Conservation (phyloP, 1,139 yeast species). For the Sporopachydermia cereana region DNA sequence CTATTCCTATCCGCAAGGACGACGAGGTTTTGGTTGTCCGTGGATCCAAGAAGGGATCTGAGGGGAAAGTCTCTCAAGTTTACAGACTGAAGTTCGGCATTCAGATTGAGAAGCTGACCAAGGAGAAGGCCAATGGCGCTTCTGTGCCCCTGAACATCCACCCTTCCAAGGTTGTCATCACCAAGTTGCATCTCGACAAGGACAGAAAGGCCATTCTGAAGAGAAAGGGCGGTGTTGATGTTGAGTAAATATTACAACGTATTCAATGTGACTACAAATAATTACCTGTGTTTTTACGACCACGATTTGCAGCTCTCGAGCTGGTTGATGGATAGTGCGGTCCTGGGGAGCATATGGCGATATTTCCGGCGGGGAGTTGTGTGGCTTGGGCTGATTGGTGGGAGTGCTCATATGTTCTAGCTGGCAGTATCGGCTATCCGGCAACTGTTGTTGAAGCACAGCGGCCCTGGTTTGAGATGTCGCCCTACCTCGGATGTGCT, state of each 20-base stretch:
- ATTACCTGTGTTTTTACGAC: background rate
- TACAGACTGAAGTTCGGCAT: conserved; percentile 98
- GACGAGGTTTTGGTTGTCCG: conserved; percentile 94
- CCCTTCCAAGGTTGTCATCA: conserved; percentile 98
- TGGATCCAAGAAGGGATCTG: conserved; percentile 99
- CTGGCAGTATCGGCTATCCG: too few relatives aligned
- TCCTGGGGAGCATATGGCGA: background rate
- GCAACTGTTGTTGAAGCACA: too few relatives aligned
- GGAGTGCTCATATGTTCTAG: too few relatives aligned
- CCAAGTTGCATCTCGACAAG: conserved; percentile 96
- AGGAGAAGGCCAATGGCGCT: conserved; percentile 98
- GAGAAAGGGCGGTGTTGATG: conserved; percentile 78
- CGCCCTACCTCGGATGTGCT: too few relatives aligned
- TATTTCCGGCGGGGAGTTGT: background rate
- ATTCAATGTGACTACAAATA: conserved; percentile 3
- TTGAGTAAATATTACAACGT: conserved; percentile 36
- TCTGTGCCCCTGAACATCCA: conserved; percentile 95
- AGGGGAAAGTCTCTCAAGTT: conserved; percentile 95
- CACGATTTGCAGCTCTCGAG: background rate
- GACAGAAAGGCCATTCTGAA: conserved; percentile 97
- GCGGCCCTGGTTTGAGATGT: too few relatives aligned
- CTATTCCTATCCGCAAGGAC: conserved; percentile 97
- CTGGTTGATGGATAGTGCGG: background rate
- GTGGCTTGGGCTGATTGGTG: too few relatives aligned
- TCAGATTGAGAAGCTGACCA: conserved; percentile 95